phyloP scores from a whole-genome alignment of 2,329 filamentous ascomycete genomes.

The Monilinia vaccinii-corymbosi region DNA sequence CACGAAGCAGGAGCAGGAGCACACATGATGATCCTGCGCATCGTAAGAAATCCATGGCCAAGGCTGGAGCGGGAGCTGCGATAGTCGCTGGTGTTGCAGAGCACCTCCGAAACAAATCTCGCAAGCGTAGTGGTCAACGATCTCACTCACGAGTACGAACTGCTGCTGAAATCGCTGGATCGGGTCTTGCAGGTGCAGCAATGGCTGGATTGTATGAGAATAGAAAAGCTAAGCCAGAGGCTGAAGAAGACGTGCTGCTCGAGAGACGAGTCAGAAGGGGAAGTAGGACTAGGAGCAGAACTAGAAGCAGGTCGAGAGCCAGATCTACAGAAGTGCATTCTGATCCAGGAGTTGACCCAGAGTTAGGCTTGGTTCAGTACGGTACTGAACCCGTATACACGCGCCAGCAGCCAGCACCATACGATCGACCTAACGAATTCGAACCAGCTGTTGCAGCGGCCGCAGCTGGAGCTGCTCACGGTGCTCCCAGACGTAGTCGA shows the following conservation, averaged over 20 bases:
- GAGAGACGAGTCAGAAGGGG: conserved; percentile 18
- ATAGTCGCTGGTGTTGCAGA: conserved; percentile 50
- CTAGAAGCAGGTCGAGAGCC: conserved; percentile 36
- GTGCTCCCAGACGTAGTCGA: conserved; percentile 20
- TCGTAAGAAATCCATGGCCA: conserved; percentile 26
- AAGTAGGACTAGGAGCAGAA: conserved; percentile 24
- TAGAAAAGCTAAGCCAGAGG: conserved; percentile 51
- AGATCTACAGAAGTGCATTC: conserved; percentile 41
- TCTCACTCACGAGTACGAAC: conserved; percentile 36
- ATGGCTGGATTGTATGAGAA: conserved; percentile 54
- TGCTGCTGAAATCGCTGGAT: conserved; percentile 52
- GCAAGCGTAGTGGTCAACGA: conserved; percentile 33
- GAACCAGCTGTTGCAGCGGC: conserved; percentile 22
- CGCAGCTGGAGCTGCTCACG: conserved; percentile 20
- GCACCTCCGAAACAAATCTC: conserved; percentile 47
- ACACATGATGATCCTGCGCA: conserved; percentile 42
- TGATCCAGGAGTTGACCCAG: conserved; percentile 47
- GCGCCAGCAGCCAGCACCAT: conserved; percentile 26
- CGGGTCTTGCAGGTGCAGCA: conserved; percentile 50
- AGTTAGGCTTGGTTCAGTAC: conserved; percentile 62
- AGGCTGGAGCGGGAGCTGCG: conserved; percentile 40
- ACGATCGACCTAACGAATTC: conserved; percentile 12
- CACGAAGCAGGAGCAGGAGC: conserved; percentile 36
- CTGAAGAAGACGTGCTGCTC: conserved; percentile 30
- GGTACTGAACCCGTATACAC: conserved; percentile 47